Evolutionary conservation across 1,284 basidiomycete species (phyloP).

Genomic region (Trichosporon faecale): DNA sequence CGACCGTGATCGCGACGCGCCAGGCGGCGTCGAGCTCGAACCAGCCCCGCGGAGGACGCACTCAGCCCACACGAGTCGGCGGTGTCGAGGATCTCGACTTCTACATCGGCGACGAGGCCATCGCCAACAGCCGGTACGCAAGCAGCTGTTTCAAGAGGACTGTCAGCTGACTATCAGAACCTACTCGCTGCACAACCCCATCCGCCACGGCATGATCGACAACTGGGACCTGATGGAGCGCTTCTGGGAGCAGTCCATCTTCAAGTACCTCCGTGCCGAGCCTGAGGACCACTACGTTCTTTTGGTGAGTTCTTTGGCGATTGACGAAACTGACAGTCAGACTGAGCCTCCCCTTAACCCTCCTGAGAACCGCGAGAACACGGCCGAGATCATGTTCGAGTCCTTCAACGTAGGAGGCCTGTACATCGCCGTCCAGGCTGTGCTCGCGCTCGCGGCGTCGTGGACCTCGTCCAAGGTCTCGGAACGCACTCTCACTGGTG

Average conservation of each 20-base stretch:
- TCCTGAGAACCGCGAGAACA: slow-evolving; percentile 98
- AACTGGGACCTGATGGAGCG: slow-evolving; percentile 99
- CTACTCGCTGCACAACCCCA: slow-evolving; percentile 94
- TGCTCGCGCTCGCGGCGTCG: slow-evolving; percentile 95
- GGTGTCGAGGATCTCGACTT: slow-evolving; percentile 99
- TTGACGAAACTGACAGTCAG: slow-evolving; percentile 53
- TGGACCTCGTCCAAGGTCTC: slow-evolving; percentile 93
- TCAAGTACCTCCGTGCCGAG: slow-evolving; percentile 98
- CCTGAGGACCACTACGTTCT: slow-evolving; percentile 99
- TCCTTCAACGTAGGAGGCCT: slow-evolving; percentile 88
- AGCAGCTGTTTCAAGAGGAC: not conserved
- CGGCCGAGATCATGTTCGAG: slow-evolving; percentile 99
- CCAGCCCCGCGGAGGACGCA: slow-evolving; percentile 36
- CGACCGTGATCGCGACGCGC: slow-evolving; percentile 90
- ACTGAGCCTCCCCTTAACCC: slow-evolving; percentile 98
- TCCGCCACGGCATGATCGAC: slow-evolving; percentile 96
- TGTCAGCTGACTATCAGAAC: slow-evolving; percentile 56
- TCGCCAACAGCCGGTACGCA: slow-evolving; percentile 77
- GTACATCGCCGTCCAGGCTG: slow-evolving; percentile 98
- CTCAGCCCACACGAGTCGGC: slow-evolving; percentile 87
- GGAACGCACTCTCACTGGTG: slow-evolving; percentile 92
- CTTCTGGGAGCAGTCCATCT: slow-evolving; percentile 99
- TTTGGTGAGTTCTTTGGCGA: slow-evolving; percentile 62
- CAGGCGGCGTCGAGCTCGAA: slow-evolving; percentile 56
- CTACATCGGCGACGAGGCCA: slow-evolving; percentile 97